Base-by-base conservation (phyloP, 805 yeast species). In the Ogataea glucozyma region DNA sequence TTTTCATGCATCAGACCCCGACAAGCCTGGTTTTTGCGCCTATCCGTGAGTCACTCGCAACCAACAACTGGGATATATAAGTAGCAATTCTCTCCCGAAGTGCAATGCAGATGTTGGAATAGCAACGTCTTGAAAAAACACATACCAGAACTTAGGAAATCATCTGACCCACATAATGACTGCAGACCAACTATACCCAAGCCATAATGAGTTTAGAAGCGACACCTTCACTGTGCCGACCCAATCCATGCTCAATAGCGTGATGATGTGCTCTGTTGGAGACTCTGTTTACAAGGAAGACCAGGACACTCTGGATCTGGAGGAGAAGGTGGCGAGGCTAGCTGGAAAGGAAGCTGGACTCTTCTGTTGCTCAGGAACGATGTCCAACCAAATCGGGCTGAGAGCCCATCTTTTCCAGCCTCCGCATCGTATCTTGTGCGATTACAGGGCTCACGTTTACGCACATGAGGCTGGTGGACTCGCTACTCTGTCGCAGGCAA, bases 151-250 rank as follows among this genome's bases (percentile, higher is more conserved):
- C n/a, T n/a, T n/a, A n/a, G n/a, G n/a, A n/a, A n/a, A n/a, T n/a
- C n/a, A n/a, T n/a, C 24, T 13, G n/a, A 31, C 26, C 19, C 19
- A 10, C 32, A 35, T 23, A 24, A 51, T 51, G 51, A 51, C 53
- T 20, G 31, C 30, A 26, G 36, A 40, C n/a, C 48, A 46, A 26
- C 34, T 38, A 14, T 47, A 39, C 32, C 49, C 48, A 10, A 33
- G 46, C 14, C 61, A 56, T 44, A 76, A 75, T 57, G 81, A 77
- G 54, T 70, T 76, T 55, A 69, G 81, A 61, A 73, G 89, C 56
- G 97, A 89, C 63, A 89, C 96, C 1, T 86, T 88, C 73, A 89
- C 97, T 3, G 85, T 85, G 13, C 97, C 97, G 14, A 80, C 95
- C 1, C 66, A 68, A 23, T 70, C 77, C 31, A 87, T 88, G 90